phyloP scores from a whole-genome alignment of 75 land plant genomes.

The Sequoiadendron giganteum region DNA sequence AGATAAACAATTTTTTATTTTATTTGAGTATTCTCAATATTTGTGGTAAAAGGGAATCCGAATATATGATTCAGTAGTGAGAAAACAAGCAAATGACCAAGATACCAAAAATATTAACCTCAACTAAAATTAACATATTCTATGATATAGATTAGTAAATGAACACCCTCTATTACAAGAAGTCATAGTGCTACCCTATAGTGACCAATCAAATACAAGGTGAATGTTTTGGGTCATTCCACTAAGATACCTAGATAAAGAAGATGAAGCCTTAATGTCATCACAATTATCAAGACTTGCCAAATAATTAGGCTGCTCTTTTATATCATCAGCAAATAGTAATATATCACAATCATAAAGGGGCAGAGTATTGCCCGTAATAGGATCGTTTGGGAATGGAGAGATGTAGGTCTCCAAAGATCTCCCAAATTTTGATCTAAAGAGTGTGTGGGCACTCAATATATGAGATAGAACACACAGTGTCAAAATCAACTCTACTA shows the following conservation, averaged over 20 bases:
- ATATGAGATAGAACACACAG: no score
- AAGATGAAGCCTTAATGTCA: no score
- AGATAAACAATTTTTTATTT: neutral
- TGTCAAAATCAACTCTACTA: no score
- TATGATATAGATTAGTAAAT: neutral
- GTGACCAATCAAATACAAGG: neutral
- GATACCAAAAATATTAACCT: neutral
- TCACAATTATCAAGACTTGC: no score
- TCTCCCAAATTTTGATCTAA: no score
- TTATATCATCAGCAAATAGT: neutral
- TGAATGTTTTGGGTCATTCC: neutral
- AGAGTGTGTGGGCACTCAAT: no score
- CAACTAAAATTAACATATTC: neutral
- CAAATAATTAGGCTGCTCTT: neutral
- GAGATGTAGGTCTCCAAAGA: no score
- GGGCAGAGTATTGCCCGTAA: no score
- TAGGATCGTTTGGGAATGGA: no score
- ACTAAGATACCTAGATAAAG: neutral
- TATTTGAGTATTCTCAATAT: neutral
- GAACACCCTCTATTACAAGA: neutral
- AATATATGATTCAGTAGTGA: neutral
- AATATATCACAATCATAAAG: no score
- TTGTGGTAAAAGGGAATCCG: neutral
- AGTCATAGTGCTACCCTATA: neutral
- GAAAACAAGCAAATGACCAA: neutral